phyloP scores from a whole-genome alignment of 768 basidiomycete species.

The Trichaptum fuscoviolaceum region DNA sequence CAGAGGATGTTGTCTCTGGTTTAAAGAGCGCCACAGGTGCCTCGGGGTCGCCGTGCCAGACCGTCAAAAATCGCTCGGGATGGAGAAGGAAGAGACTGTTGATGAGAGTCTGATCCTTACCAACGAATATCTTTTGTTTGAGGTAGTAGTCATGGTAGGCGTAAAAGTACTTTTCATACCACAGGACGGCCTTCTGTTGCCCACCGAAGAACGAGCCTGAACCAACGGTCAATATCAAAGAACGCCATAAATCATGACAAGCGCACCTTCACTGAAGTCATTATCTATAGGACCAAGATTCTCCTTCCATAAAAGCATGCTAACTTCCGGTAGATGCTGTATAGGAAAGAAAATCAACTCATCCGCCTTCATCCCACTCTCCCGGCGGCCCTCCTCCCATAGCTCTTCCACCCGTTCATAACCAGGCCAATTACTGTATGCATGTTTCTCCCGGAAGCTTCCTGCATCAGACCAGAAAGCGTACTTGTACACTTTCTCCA shows the following conservation, averaged over 20 bases:
- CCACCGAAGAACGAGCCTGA: conserved; percentile 59
- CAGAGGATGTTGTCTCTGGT: neutral
- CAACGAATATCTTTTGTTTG: conserved; percentile 41
- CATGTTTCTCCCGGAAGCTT: conserved; percentile 41
- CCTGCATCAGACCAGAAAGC: conserved; percentile 58
- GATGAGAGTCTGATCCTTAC: conserved; percentile 54
- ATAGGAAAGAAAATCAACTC: conserved; percentile 48
- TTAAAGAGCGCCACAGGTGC: conserved; percentile 9
- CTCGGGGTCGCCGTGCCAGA: conserved; percentile 29
- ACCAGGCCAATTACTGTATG: conserved; percentile 46
- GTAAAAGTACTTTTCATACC: conserved; percentile 44
- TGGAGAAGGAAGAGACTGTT: conserved; percentile 42
- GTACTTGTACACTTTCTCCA: conserved; percentile 36
- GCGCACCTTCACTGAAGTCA: conserved; percentile 47
- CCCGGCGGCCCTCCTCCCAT: conserved; percentile 28
- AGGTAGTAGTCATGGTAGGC: conserved; percentile 49
- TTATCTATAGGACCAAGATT: conserved; percentile 45
- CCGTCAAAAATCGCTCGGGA: conserved; percentile 39
- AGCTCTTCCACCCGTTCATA: conserved; percentile 32
- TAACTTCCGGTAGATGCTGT: conserved; percentile 27
- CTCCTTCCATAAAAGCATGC: conserved; percentile 34
- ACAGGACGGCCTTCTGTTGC: conserved; percentile 34
- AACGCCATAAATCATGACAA: neutral
- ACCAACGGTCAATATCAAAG: neutral
- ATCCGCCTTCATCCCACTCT: conserved; percentile 27